Evolutionary conservation across 169 alveolate genomes (phyloP).

Genomic region (Babesia sp.): DNA sequence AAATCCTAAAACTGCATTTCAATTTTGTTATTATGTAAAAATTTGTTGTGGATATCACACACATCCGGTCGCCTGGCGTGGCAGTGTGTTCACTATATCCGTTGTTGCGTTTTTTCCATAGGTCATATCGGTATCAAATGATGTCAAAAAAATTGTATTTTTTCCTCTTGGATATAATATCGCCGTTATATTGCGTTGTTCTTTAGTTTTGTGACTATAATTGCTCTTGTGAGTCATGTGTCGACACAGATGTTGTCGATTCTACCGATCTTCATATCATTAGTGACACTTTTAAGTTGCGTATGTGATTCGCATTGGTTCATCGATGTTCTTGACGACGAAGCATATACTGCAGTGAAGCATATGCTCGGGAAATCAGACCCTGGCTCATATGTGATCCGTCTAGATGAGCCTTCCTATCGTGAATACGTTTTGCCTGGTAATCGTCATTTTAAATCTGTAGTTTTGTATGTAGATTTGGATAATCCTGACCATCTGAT

Average conservation of each 20-base stretch:
- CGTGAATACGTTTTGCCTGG: conserved; percentile 14
- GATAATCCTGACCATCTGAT: background rate
- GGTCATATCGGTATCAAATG: too few relatives aligned
- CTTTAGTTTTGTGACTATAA: too few relatives aligned
- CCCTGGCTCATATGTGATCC: background rate
- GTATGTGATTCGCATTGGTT: background rate
- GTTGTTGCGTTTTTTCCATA: too few relatives aligned
- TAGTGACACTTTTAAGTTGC: background rate
- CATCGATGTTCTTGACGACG: background rate
- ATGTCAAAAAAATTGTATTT: too few relatives aligned
- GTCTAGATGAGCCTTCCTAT: background rate
- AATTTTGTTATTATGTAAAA: too few relatives aligned
- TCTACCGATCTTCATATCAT: background rate
- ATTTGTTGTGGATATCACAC: too few relatives aligned
- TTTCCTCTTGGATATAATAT: too few relatives aligned
- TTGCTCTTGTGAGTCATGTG: too few relatives aligned
- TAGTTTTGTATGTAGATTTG: background rate
- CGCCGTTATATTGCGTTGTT: too few relatives aligned
- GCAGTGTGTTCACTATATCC: too few relatives aligned
- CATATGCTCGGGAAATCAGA: background rate
- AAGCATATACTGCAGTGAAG: conserved; percentile 1
- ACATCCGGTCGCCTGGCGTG: too few relatives aligned
- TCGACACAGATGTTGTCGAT: background rate
- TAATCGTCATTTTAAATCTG: conserved; percentile 3
- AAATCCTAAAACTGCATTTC: too few relatives aligned